phyloP scores from a whole-genome alignment of 2,329 filamentous ascomycete genomes.

The Penicillium sp. region DNA sequence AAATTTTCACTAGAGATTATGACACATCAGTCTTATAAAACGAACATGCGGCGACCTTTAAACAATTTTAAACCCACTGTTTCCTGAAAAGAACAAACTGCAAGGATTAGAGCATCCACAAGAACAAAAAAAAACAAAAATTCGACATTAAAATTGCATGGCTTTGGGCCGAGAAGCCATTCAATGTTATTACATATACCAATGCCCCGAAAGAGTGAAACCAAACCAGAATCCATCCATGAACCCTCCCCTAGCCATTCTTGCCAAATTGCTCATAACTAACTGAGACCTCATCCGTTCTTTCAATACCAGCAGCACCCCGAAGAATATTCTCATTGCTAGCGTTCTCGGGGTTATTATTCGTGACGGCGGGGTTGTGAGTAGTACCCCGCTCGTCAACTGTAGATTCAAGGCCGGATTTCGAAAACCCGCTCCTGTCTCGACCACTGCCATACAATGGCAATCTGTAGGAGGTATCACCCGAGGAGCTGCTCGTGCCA shows the following conservation, averaged over 20 bases:
- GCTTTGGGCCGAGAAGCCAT: not conserved
- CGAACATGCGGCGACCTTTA: not conserved
- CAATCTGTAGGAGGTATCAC: too few species aligned
- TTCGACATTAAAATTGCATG: not conserved
- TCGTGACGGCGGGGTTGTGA: not conserved
- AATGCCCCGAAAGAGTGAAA: not conserved
- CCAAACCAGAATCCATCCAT: not conserved
- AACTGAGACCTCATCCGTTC: constrained; percentile 24
- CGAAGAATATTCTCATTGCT: constrained; percentile 24
- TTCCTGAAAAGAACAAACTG: too few species aligned
- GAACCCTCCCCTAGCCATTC: not conserved
- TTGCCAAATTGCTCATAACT: constrained; percentile 13
- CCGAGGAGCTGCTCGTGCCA: too few species aligned
- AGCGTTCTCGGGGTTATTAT: constrained; percentile 4
- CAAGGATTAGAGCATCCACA: too few species aligned
- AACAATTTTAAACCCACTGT: too few species aligned
- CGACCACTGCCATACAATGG: too few species aligned
- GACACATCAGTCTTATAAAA: not conserved
- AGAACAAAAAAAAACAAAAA: too few species aligned
- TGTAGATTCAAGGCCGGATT: too few species aligned
- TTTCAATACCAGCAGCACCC: constrained; percentile 19
- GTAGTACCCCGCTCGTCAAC: too few species aligned
- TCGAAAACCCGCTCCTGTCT: too few species aligned
- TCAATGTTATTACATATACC: too few species aligned
- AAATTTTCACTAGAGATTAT: not conserved